Evolutionary conservation across 305 asterid genomes (phyloP).

Genomic region (Rubia tinctorum): DNA sequence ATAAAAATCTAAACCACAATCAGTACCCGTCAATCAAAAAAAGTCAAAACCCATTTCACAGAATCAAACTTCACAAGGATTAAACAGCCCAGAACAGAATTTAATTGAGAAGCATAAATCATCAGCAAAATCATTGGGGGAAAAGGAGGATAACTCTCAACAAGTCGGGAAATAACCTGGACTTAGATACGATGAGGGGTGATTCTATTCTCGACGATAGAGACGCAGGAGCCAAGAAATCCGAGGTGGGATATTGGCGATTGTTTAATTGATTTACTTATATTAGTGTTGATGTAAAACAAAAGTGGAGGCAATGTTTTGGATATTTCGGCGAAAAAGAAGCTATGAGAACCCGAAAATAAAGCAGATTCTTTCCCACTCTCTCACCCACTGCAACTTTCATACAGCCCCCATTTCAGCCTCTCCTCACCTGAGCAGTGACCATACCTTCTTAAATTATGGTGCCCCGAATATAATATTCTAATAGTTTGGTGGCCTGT

Average conservation of each 20-base stretch:
- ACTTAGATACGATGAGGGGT: conserved; percentile 11
- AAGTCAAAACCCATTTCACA: conserved; percentile 9
- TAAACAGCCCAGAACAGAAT: not conserved
- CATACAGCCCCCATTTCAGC: not conserved
- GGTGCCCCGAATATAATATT: not conserved
- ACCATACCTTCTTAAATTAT: conserved; percentile 1
- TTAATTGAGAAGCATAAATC: not conserved
- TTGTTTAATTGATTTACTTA: not conserved
- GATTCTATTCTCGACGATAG: conserved; percentile 16
- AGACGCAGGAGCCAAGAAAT: conserved; percentile 23
- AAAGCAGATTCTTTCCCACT: conserved; percentile 8
- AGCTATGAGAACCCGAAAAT: not conserved
- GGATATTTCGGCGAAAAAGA: conserved; percentile 12
- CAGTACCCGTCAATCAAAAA: conserved; percentile 9
- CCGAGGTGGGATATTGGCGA: conserved; percentile 14
- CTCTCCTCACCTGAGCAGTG: not conserved
- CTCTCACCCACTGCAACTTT: conserved; percentile 4
- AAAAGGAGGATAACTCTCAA: not conserved
- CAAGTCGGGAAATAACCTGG: conserved; percentile 18
- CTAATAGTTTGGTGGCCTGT: conserved; percentile 9
- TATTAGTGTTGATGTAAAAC: not conserved
- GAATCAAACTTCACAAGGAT: not conserved
- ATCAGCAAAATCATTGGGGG: not conserved
- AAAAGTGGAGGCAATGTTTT: not conserved
- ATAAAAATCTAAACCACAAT: not conserved